Evolutionary conservation across 139 green algal genomes (phyloP).

Genomic region (Tetradesmus lagerheimii): DNA sequence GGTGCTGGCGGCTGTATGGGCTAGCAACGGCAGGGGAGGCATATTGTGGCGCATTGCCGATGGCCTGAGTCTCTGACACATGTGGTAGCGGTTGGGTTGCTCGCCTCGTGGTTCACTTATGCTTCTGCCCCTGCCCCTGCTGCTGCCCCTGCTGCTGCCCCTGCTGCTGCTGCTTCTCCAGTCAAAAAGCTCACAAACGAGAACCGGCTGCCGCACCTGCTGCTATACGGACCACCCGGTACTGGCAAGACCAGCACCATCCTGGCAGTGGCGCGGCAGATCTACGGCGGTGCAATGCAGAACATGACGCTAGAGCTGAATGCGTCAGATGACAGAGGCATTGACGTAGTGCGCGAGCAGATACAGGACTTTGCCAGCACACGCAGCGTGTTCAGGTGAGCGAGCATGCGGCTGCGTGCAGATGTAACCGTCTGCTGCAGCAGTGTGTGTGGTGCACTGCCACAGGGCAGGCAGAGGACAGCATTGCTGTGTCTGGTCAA

Average conservation of each 20-base stretch:
- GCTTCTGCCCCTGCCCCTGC: neutral
- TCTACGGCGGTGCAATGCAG: constrained; percentile 86
- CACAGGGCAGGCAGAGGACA: neutral
- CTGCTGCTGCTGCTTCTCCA: constrained; percentile 48
- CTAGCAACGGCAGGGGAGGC: too few relatives aligned
- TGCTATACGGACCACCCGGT: constrained; percentile 98
- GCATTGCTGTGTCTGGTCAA: too few relatives aligned
- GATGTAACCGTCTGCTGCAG: neutral
- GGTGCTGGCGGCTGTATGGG: neutral
- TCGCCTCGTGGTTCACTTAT: neutral
- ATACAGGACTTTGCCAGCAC: constrained; percentile 98
- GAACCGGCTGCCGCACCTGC: constrained; percentile 94
- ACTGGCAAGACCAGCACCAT: constrained; percentile 98
- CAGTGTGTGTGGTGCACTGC: neutral
- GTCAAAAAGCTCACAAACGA: constrained; percentile 85
- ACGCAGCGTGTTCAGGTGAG: constrained; percentile 89
- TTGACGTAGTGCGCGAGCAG: constrained; percentile 91
- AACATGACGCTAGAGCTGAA: constrained; percentile 98
- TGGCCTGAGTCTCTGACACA: too few relatives aligned
- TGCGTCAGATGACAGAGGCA: constrained; percentile 96
- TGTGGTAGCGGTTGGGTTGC: neutral
- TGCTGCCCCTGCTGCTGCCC: neutral
- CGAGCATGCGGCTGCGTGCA: neutral
- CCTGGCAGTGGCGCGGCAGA: constrained; percentile 92
- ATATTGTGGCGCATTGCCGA: too few relatives aligned